These are phyloP conservation scores for Cenchrus americanus DNA, from an alignment of 176 grass and related monocot genomes.

Conservation along the genomic window DNA sequence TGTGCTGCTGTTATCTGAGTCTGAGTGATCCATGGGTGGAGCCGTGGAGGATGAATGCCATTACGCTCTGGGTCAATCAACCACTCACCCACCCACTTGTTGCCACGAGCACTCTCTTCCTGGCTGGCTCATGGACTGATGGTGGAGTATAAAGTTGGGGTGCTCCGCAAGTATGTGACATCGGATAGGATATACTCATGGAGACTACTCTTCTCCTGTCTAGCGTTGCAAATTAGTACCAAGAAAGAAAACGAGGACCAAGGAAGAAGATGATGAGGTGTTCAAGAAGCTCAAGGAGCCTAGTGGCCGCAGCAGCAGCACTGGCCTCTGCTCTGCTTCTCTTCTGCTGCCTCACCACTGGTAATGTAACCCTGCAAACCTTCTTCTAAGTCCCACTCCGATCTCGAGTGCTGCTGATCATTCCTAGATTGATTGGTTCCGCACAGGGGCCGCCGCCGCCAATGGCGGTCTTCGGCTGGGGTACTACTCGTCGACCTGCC, in stretches of 20 bases:
- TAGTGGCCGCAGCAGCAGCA: not conserved
- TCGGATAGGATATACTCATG: not conserved
- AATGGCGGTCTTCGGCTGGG: not conserved
- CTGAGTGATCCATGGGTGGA: not conserved
- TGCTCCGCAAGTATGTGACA: not conserved
- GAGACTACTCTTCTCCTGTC: not conserved
- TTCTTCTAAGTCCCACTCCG: no score
- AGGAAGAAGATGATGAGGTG: not conserved
- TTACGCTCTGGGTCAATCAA: not conserved
- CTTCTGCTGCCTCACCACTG: not conserved
- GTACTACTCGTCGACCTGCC: conserved; percentile 39
- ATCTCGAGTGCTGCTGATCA: no score
- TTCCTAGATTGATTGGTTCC: not conserved
- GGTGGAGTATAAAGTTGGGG: not conserved
- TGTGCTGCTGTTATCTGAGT: no score
- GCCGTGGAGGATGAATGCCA: conserved; percentile 4
- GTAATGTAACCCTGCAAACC: not conserved
- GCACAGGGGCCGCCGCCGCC: not conserved
- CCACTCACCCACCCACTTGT: not conserved
- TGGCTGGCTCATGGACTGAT: not conserved
- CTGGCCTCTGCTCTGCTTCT: not conserved
- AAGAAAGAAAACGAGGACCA: no score
- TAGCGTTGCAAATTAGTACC: not conserved
- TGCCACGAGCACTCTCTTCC: not conserved
- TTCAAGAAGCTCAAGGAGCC: not conserved